A percentile compares a stretch with the other conserved stretches of the same genome.
These are phyloP conservation scores for Skeletonema tropicum DNA, from an alignment of 108 stramenopile genomes.

Conservation along the genomic window DNA sequence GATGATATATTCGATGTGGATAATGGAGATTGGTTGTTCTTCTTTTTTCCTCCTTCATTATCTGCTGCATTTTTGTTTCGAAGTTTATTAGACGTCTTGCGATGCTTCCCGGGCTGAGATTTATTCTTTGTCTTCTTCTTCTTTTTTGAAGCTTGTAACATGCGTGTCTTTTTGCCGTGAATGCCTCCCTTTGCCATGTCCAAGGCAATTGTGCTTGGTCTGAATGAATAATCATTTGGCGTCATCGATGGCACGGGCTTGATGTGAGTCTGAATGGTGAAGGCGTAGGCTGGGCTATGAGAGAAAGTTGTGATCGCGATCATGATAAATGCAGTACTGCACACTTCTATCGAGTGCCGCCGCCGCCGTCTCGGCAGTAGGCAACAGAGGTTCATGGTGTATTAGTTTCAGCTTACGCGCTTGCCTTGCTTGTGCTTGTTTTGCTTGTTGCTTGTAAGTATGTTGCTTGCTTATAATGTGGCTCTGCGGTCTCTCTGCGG, in stretches of 20 bases:
- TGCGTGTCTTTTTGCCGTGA: conserved; percentile 43
- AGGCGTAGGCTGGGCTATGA: conserved; percentile 7
- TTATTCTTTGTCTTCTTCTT: conserved; percentile 41
- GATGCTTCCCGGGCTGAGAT: conserved; percentile 33
- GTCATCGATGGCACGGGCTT: background rate
- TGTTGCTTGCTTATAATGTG: no score
- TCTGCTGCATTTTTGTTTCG: conserved; percentile 20
- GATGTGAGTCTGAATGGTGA: background rate
- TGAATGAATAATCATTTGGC: background rate
- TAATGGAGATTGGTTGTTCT: conserved; percentile 20
- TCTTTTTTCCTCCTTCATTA: conserved; percentile 8
- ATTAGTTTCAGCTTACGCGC: background rate
- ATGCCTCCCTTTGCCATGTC: conserved; percentile 44
- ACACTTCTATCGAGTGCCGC: background rate
- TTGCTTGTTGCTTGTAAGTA: no score
- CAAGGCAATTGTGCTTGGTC: conserved; percentile 2
- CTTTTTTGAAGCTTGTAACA: conserved; percentile 30
- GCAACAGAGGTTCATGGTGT: background rate
- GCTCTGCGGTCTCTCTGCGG: no score
- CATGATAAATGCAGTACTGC: background rate
- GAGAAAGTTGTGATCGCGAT: background rate
- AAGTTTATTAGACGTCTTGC: conserved; percentile 26
- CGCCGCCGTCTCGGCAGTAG: background rate
- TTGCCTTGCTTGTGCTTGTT: no score
- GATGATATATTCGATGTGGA: conserved; percentile 9